Base-by-base conservation (phyloP, 2,329 filamentous ascomycete species). In the Fusarium miscanthi region DNA sequence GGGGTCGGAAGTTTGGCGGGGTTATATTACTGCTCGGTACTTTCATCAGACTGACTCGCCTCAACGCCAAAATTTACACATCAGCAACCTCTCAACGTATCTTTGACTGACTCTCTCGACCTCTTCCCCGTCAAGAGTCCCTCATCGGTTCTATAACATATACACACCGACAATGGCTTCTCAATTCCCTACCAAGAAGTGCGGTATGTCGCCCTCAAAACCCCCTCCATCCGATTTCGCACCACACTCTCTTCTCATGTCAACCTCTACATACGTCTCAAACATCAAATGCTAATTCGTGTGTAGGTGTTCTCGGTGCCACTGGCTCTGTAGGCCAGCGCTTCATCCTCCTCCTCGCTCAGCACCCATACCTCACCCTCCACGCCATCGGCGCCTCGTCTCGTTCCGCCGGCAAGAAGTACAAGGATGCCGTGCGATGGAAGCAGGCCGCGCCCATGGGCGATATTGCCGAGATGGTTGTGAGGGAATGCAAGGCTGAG, bases 311-410 rank as follows among this genome's bases (percentile, higher is more conserved):
- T 64, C 89, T 98, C 63, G 95, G 95, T 77, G 94, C 92, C 83
- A 98, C 95, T 37, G 96, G 96, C 80, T 97, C 94, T 40, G 95
- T 98, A 19, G 95, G 95, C 77, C 94, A 97, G 84, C 91, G 96
- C 78, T 98, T 98, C 83, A 96, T 98, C 80, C 91, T 98, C 38
- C 90, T 98, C 58, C 92, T 98, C 71, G 91, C 93, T 48, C 88
- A 94, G 60, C 95, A 98, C 84, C 95, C 95, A 21, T 89, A 93
- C 82, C 93, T 98, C 78, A 90, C 90, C 72, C 91, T 98, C 64
- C 92, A 96, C 73, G 94, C 94, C 66, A 90, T 98, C 54, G 96
- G 96, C 72, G 96, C 96, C 40, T 97, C 94, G 23, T 90, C 93
- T 66, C 90, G 94, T 66, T 97, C 94, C 14, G 94, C 94, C 11